Base-by-base conservation (phyloP, 208 protist genomes). In the Balamuthia mandrillaris region DNA sequence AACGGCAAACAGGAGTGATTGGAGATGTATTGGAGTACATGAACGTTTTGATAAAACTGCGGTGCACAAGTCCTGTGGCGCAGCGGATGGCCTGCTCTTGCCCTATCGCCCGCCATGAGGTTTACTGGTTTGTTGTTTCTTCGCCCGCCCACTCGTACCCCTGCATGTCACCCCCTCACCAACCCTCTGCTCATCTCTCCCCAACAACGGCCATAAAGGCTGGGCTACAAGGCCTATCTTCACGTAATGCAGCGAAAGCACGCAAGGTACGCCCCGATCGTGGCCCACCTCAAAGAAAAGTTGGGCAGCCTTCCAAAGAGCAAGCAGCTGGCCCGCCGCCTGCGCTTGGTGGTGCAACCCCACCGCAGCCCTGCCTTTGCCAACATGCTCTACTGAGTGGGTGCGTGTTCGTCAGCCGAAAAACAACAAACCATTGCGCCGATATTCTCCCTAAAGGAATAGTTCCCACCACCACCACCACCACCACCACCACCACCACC, bases 51-150 rank as follows among this genome's bases (percentile, higher is more conserved):
- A 47, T 47, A 51, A 84, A 84, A 37, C 27, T 33, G 9, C 51
- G 77, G 1, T 70, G 56, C 12, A 31, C 52, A 4, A 58, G 77
- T 27, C 39, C 24, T 18, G 33, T 84, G 31, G 77, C 77, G 14
- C 29, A 52, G 37, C 54, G 68, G 41, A 84, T 84, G 77, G 41
- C 63, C 52, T 84, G 77, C 54, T 37, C 24, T 16, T 84, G 63
- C 37, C 24, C 54, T n/a, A 51, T 84, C 44, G 51, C 77, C 1
- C 52, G 41, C 18, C 56, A 12, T 12, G 77, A 84, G 33, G 77
- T 84, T 21, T 39, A 70, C 7, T 84, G 77, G 75, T 82, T 16
- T 1, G 75, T 31, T 41, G 21, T 72, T 24, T 24, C 10, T 21
- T 78, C 4, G 33, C 14, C 27, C 1, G 1, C 37, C 21, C 18